Evolutionary conservation across 73 alveolate genomes (phyloP).

Genomic region (Symbiodinium natans): DNA sequence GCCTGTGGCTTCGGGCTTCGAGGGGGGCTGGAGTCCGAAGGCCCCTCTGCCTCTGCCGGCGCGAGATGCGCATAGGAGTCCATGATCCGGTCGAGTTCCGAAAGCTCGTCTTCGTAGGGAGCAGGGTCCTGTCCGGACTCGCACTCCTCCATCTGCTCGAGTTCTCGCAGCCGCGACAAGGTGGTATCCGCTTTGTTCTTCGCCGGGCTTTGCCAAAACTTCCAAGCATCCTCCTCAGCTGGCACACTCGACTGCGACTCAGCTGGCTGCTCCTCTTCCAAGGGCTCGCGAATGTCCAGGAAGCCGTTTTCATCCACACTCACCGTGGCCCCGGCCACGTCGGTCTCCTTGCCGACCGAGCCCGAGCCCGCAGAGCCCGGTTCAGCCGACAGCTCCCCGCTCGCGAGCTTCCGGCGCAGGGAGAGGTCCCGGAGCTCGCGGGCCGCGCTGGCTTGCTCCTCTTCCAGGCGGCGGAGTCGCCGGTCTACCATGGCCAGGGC

Average conservation of each 20-base stretch:
- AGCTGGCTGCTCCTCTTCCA: not conserved
- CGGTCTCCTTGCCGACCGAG: not conserved
- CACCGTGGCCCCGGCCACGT: conserved; percentile 56
- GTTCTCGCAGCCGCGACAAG: conserved; percentile 22
- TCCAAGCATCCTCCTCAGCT: not conserved
- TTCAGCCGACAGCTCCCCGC: not conserved
- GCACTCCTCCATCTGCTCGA: conserved; percentile 47
- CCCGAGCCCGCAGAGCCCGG: not conserved
- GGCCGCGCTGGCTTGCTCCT: not conserved
- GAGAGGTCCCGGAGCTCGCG: conserved; percentile 56
- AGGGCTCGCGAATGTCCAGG: conserved; percentile 74
- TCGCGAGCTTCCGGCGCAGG: conserved; percentile 51
- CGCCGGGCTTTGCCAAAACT: not conserved
- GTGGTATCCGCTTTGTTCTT: not conserved
- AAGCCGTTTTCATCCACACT: conserved; percentile 39
- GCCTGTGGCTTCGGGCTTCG: not conserved
- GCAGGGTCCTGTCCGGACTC: not conserved
- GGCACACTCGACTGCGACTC: not conserved
- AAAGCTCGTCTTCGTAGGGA: not conserved
- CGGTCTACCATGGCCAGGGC: conserved; percentile 43
- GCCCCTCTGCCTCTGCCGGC: not conserved
- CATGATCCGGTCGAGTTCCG: conserved; percentile 32
- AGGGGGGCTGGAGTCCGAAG: not conserved
- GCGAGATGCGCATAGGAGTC: not conserved
- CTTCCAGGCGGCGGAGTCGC: conserved; percentile 18